phyloP scores from a whole-genome alignment of 176 grass and related monocot species.

The Oryza rufipogon region DNA sequence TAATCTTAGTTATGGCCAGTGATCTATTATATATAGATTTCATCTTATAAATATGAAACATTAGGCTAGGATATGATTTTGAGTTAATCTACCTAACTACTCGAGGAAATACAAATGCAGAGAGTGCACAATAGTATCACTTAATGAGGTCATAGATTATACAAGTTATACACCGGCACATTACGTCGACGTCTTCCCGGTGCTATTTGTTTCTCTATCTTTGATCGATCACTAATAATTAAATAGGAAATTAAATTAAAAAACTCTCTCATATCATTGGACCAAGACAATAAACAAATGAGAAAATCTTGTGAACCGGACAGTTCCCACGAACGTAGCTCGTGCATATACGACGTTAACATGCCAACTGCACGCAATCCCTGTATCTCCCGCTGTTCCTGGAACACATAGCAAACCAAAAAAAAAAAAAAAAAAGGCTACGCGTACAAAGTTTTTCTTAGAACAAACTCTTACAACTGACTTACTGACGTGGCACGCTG shows the following conservation, averaged over 20 bases:
- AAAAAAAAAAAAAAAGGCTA: too few relatives aligned
- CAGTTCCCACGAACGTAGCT: neutral
- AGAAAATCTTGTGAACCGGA: neutral
- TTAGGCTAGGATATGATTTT: neutral
- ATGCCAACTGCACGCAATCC: neutral
- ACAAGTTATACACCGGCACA: too few relatives aligned
- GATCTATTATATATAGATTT: neutral
- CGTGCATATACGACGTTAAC: neutral
- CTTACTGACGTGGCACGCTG: too few relatives aligned
- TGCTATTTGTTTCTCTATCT: neutral
- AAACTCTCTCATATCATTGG: neutral
- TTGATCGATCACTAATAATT: neutral
- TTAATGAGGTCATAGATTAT: neutral
- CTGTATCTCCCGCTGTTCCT: too few relatives aligned
- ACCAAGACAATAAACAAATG: neutral
- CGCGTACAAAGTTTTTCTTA: too few relatives aligned
- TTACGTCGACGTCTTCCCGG: too few relatives aligned
- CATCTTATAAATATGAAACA: neutral
- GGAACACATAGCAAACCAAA: too few relatives aligned
- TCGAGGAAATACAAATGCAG: neutral
- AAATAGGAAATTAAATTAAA: neutral
- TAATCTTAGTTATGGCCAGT: too few relatives aligned
- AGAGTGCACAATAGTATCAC: neutral
- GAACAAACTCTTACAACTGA: too few relatives aligned
- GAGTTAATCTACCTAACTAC: neutral